Conservation (phyloP, 2,329 filamentous ascomycete species). For the Fusarium euwallaceae region DNA sequence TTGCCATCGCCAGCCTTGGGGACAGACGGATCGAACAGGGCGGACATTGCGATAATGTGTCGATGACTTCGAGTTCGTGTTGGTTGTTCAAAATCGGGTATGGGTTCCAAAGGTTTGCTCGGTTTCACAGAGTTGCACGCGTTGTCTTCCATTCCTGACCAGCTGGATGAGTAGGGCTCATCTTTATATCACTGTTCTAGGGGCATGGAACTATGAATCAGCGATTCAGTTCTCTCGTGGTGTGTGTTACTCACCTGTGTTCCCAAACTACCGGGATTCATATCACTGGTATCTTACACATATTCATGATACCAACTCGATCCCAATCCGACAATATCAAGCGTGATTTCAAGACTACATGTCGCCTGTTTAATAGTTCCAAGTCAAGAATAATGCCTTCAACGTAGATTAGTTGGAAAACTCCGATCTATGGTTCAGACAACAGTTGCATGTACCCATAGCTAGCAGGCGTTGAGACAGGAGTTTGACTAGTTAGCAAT, state of each 20-base stretch:
- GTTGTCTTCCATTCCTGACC: background rate
- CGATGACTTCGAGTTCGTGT: background rate
- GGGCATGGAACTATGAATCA: slow-evolving; percentile 3
- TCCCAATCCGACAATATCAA: background rate
- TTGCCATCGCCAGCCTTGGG: slow-evolving; percentile 26
- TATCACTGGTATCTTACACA: background rate
- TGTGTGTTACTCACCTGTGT: slow-evolving; percentile 18
- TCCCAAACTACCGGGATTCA: slow-evolving; percentile 4
- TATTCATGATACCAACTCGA: background rate
- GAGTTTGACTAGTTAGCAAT: background rate
- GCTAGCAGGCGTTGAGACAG: background rate
- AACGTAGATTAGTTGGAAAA: too few species aligned
- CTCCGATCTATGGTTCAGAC: background rate
- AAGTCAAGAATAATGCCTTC: background rate
- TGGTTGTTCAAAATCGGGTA: background rate
- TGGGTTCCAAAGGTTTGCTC: background rate
- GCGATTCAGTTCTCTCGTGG: background rate
- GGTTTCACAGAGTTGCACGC: slow-evolving; percentile 21
- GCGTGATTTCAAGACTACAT: background rate
- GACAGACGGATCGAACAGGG: slow-evolving; percentile 29
- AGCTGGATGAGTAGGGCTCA: background rate
- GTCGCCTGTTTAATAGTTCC: background rate
- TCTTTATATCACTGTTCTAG: slow-evolving; percentile 5
- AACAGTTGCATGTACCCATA: background rate
- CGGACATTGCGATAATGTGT: slow-evolving; percentile 10